These are phyloP conservation scores for Aureobasidium sp. DNA, from an alignment of 2,329 filamentous ascomycete genomes.

Conservation along the genomic window DNA sequence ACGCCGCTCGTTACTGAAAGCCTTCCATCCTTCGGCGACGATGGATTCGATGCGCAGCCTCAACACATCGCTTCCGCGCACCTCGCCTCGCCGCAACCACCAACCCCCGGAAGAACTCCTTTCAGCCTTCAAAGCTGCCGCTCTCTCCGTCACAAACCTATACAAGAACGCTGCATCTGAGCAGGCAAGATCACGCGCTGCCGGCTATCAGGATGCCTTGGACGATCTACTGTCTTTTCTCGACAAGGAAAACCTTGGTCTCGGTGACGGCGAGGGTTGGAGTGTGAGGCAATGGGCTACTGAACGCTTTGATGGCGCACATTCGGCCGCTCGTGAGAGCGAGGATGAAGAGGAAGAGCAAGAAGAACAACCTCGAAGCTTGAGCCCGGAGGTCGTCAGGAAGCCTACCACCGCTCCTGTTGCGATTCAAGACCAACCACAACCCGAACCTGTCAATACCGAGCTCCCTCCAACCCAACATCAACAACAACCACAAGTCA, in stretches of 20 bases:
- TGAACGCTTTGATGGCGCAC: conserved; percentile 58
- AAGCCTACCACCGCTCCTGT: conserved; percentile 14
- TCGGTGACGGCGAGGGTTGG: conserved; percentile 71
- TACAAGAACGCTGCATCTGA: conserved; percentile 84
- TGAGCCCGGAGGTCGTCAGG: conserved; percentile 23
- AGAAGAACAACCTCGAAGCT: conserved; percentile 45
- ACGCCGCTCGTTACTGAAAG: not conserved
- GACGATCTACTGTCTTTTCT: conserved; percentile 79
- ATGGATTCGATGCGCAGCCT: conserved; percentile 60
- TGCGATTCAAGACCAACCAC: conserved; percentile 23
- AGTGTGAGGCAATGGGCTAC: conserved; percentile 57
- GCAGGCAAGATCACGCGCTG: conserved; percentile 62
- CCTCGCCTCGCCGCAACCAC: conserved; percentile 31
- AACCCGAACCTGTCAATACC: conserved; percentile 19
- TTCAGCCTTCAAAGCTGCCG: conserved; percentile 84
- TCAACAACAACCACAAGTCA: conserved; percentile 13
- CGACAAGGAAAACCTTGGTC: conserved; percentile 69
- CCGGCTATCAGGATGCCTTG: conserved; percentile 89
- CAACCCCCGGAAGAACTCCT: conserved; percentile 48
- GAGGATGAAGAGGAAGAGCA: conserved; percentile 56
- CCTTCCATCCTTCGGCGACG: conserved; percentile 9
- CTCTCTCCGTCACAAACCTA: conserved; percentile 87
- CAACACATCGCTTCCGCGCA: conserved; percentile 51
- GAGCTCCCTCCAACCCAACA: conserved; percentile 1
- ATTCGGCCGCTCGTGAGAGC: conserved; percentile 44